Conservation (phyloP, 78 protist species). For the Paratrimastix pyriformis region DNA sequence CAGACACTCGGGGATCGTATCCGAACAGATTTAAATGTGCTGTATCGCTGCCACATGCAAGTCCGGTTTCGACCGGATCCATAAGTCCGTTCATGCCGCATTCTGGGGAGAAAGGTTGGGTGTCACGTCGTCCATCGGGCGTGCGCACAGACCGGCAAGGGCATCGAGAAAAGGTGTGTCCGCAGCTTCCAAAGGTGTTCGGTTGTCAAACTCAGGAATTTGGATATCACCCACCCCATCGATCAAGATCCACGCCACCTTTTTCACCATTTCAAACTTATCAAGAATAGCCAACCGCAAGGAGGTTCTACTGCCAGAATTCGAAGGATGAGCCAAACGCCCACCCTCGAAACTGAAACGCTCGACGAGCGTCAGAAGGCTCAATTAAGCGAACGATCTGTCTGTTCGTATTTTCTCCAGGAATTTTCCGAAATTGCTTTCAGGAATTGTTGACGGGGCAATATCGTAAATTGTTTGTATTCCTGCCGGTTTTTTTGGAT, state of each 20-base stretch:
- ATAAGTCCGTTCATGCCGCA: slow-evolving; percentile 42
- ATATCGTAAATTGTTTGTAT: too few relatives aligned
- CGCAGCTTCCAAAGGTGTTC: slow-evolving; percentile 12
- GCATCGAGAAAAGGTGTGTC: slow-evolving; percentile 1
- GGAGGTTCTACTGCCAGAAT: too few relatives aligned
- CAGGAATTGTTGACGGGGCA: too few relatives aligned
- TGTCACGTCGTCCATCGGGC: not conserved
- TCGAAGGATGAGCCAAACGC: too few relatives aligned
- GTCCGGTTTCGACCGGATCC: slow-evolving; percentile 74
- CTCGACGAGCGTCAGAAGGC: too few relatives aligned
- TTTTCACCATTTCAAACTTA: not conserved
- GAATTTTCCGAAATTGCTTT: too few relatives aligned
- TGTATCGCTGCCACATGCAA: slow-evolving; percentile 77
- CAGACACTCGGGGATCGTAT: slow-evolving; percentile 50
- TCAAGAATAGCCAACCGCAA: too few relatives aligned
- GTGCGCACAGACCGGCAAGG: not conserved
- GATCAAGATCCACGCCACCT: not conserved
- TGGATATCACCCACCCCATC: slow-evolving; percentile 25
- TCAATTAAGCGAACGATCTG: too few relatives aligned
- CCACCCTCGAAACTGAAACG: too few relatives aligned
- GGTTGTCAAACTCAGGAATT: not conserved
- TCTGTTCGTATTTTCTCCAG: too few relatives aligned
- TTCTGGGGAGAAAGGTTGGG: not conserved
- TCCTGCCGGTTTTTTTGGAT: too few relatives aligned
- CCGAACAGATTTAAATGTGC: slow-evolving; percentile 76